phyloP scores from a whole-genome alignment of 1,284 basidiomycete genomes.

The Quambalaria eucalypti region DNA sequence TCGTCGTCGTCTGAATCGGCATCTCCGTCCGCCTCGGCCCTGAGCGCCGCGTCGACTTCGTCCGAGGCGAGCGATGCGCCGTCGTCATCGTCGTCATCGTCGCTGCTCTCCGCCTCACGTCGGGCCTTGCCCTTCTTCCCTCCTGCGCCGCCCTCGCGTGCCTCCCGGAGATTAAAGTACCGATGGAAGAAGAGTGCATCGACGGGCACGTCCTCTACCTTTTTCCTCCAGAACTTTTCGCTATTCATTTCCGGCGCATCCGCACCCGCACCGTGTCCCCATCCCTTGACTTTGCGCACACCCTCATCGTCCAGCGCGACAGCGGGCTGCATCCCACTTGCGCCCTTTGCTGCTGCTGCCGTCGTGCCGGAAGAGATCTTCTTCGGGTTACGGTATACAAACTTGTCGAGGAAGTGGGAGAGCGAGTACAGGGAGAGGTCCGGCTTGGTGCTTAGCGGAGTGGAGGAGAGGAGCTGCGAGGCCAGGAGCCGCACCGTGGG shows the following conservation, averaged over 20 bases:
- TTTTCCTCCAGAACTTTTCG: slow-evolving; percentile 66
- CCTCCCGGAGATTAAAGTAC: slow-evolving; percentile 42
- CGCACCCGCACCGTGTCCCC: slow-evolving; percentile 37
- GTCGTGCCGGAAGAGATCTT: slow-evolving; percentile 57
- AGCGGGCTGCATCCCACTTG: slow-evolving; percentile 73
- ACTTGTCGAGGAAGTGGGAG: slow-evolving; percentile 77
- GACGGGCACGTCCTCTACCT: slow-evolving; percentile 67
- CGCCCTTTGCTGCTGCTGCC: slow-evolving; percentile 64
- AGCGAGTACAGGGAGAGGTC: slow-evolving; percentile 89
- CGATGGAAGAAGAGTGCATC: slow-evolving; percentile 57
- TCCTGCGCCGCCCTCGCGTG: slow-evolving; percentile 12
- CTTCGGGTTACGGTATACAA: slow-evolving; percentile 94
- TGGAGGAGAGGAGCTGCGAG: slow-evolving; percentile 64
- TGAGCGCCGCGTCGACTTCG: slow-evolving; percentile 17
- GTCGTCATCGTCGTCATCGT: slow-evolving; percentile 50
- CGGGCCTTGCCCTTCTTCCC: slow-evolving; percentile 1
- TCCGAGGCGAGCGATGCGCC: slow-evolving; percentile 5
- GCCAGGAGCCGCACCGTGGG: slow-evolving; percentile 82
- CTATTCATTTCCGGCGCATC: slow-evolving; percentile 64
- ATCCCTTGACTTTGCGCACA: slow-evolving; percentile 64
- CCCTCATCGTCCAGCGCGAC: slow-evolving; percentile 51
- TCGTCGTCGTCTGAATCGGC: slow-evolving; percentile 20
- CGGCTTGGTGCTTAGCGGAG: slow-evolving; percentile 63
- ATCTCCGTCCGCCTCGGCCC: slow-evolving; percentile 9
- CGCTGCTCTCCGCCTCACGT: slow-evolving; percentile 50